Conservation (phyloP, 306 rosid genomes). For the Rosa chinensis region DNA sequence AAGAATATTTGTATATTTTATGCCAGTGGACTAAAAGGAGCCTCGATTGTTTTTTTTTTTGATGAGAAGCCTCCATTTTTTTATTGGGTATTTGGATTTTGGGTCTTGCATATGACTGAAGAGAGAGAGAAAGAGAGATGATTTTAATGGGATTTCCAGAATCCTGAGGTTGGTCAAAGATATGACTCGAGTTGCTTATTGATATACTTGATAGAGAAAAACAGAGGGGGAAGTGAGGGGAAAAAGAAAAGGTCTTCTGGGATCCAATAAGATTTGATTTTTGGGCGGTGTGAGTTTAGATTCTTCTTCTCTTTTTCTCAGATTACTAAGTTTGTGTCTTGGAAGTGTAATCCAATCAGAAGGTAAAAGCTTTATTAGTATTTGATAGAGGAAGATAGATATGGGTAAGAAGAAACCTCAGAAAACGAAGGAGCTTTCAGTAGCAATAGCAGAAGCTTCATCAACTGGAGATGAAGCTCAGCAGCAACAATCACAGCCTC, state of each 20-base stretch:
- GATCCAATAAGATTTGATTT: conserved; percentile 4
- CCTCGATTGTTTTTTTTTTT: not conserved
- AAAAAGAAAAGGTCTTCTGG: conserved; percentile 1
- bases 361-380: not conserved
- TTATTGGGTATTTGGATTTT: conserved; percentile 17
- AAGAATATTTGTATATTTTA: conserved; percentile 15
- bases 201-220: conserved; percentile 5
- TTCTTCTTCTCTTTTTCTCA: not conserved
- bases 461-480: conserved; percentile 39
- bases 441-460: conserved; percentile 80
- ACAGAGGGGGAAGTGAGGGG: not conserved
- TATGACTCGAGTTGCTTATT: conserved; percentile 32
- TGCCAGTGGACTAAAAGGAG: conserved; percentile 16
- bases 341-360: not conserved
- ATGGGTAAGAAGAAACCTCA: conserved; percentile 81
- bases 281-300: not conserved
- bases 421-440: conserved; percentile 71
- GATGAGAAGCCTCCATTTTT: not conserved
- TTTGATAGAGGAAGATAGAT: conserved; percentile 8
- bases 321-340: not conserved
- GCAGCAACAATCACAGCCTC: conserved; percentile 35
- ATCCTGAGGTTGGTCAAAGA: conserved; percentile 50
- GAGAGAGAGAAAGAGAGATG: conserved; percentile 18
- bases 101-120: conserved; percentile 8
- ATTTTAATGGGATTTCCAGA: conserved; percentile 37